These are phyloP conservation scores for Leccinum rimulosum DNA, from an alignment of 768 basidiomycete genomes.

Conservation along the genomic window DNA sequence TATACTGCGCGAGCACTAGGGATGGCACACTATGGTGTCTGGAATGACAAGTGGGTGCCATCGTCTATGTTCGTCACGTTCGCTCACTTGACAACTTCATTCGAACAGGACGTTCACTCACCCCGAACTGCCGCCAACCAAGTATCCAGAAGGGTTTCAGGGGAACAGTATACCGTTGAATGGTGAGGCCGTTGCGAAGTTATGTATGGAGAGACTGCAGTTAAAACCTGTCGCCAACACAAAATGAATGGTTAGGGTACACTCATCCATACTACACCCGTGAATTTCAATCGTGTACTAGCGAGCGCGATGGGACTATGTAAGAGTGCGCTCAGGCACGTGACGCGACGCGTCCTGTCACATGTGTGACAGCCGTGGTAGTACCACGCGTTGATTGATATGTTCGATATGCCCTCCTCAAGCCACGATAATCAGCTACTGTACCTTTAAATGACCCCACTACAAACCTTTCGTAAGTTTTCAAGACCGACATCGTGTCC, in stretches of 20 bases:
- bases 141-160: slow-evolving; percentile 87
- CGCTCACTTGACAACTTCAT: not conserved
- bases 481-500: no score
- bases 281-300: no score
- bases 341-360: slow-evolving; percentile 19
- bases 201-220: slow-evolving; percentile 54
- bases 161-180: slow-evolving; percentile 85
- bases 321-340: not conserved
- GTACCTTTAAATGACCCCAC: slow-evolving; percentile 9
- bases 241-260: not conserved
- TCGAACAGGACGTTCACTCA: slow-evolving; percentile 63
- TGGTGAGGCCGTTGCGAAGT: slow-evolving; percentile 59
- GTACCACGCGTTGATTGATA: not conserved
- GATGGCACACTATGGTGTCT: slow-evolving; percentile 83
- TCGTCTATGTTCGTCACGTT: not conserved
- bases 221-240: not conserved
- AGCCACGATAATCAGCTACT: not conserved
- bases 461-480: slow-evolving; percentile 20
- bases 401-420: not conserved
- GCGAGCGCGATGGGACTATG: no score
- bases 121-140: slow-evolving; percentile 63
- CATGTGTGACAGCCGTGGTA: slow-evolving; percentile 17
- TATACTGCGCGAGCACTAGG: slow-evolving; percentile 79
- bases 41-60: slow-evolving; percentile 60
- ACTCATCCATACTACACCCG: not conserved